Base-by-base conservation (phyloP, 2,329 filamentous ascomycete species). In the Harringtonia lauricola region DNA sequence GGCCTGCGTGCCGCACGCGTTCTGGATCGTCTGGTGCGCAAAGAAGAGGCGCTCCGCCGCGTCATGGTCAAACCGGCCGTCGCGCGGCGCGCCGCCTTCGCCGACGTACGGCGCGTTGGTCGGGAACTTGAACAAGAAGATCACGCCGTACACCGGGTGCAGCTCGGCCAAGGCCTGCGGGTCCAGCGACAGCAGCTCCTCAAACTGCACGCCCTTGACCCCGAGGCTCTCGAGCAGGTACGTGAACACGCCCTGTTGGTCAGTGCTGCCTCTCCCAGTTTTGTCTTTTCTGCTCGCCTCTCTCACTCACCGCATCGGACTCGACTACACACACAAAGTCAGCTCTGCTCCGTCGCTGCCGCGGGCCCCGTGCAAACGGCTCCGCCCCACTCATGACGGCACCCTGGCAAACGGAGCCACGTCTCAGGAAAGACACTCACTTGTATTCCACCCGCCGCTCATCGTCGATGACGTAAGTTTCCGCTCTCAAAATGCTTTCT, bases 81-180 rank as follows among this genome's bases (percentile, higher is more conserved):
- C 89, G 51, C 79, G 75, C 0, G 89, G 88, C 36, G 74, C 74
- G 43, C 76, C 71, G 45, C 77, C 71, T 35, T 72, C 65, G 48
- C 63, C 63, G 31, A 67, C 77, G 67, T 71, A 82, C 54, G 70
- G 75, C 48, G 64, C 75, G 59, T 84, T 80, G 48, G 79, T 88
- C 41, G 78, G 86, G 65, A 86, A 98, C 68, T 95, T 96, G 80
- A 98, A 98, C 62, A 98, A 86, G 66, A 98, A 98, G 58, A 98
- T 95, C 53, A 98, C 87, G 57, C 92, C 92, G 67, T 95, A 94
- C 42, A 95, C 73, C 17, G 86, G 84, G 54, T 83, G 80, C 29
- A 88, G 74, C 51, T 80, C 68, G 36, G 76, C 72, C 13, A 94
- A 74, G 45, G 76, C 74, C 42, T 86, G 78, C 8, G 86, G 71